Base-by-base conservation (phyloP, 179 eudicot genomes). In the Amaranthus tricolor region DNA sequence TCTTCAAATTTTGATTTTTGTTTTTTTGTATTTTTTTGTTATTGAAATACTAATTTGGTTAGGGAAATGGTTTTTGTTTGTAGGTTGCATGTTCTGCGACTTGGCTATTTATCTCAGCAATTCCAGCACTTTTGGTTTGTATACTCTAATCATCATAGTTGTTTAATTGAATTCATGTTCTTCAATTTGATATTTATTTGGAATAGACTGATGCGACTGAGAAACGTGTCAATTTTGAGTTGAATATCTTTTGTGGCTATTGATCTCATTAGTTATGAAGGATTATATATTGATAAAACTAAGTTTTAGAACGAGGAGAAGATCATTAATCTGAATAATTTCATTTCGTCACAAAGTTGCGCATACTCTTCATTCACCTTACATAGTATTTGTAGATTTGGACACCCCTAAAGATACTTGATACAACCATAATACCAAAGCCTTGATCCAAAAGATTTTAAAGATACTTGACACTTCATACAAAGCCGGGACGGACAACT, bases 121-220 rank as follows among this genome's bases (percentile, higher is more conserved):
- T 91, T 73, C 98, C 98, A 8, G 74, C 93, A 10, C 88, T 93
- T 69, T 82, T 89, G 98, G 98, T 93, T 76, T 54, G 93, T 83
- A 6, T 48, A 17, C 49, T 68, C 1, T n/a, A 11, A n/a, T 56
- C 7, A 59, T 14, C 11, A 16, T 40, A 6, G 17, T 64, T 44
- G 15, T 14, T 6, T 0, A 31, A 3, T n/a, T 68, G 55, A 12
- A 13, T 51, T 68, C 5, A 21, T 50, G 20, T 40, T 63, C 13
- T 5, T 19, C 7, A 0, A 6, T 12, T 15, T 48, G 2, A 10
- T 6, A 15, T 50, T 47, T 1, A 54, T 16, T 40, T 9, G 0
- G 56, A 58, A 72, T 9, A 9, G 13, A 24, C 14, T 69, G 44
- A 69, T 54, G 14, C 17, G n/a, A 40, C 47, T 20, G 56, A 31